phyloP scores from a whole-genome alignment of 1,139 yeast genomes.

The Ogataea hybrid region DNA sequence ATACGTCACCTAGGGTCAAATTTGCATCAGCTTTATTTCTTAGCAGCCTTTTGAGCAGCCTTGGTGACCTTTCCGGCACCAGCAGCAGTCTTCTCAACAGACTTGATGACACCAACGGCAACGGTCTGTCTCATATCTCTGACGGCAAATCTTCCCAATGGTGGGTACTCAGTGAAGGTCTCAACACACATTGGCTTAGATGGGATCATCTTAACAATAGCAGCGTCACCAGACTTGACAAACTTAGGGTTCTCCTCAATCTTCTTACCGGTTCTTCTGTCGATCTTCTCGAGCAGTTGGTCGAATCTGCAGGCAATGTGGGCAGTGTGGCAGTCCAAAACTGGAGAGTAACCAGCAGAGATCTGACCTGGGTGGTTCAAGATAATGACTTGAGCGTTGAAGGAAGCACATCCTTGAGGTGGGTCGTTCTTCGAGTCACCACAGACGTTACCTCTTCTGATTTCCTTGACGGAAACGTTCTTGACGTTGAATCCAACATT shows the following conservation, averaged over 20 bases:
- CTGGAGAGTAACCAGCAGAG: too few relatives aligned
- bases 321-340: too few relatives aligned
- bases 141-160: slow-evolving; percentile 99
- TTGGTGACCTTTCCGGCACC: slow-evolving; percentile 97
- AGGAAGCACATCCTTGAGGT: slow-evolving; percentile 78
- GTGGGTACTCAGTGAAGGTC: slow-evolving; percentile 65
- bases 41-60: slow-evolving; percentile 98
- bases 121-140: slow-evolving; percentile 99
- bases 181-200: slow-evolving; percentile 89
- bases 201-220: too few relatives aligned
- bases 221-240: too few relatives aligned
- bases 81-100: slow-evolving; percentile 94
- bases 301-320: too few relatives aligned
- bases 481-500: slow-evolving; percentile 93
- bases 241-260: too few relatives aligned
- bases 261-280: too few relatives aligned
- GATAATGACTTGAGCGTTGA: slow-evolving; percentile 33
- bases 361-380: too few relatives aligned
- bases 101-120: slow-evolving; percentile 99
- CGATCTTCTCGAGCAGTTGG: too few relatives aligned
- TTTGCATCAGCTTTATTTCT: slow-evolving; percentile 61
- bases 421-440: slow-evolving; percentile 97
- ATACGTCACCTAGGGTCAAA: slow-evolving; percentile 2
- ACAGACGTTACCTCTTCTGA: slow-evolving; percentile 93
- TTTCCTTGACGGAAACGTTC: slow-evolving; percentile 92